Conservation (phyloP, 2,329 filamentous ascomycete genomes). For the Emmonsiellopsis sp. region DNA sequence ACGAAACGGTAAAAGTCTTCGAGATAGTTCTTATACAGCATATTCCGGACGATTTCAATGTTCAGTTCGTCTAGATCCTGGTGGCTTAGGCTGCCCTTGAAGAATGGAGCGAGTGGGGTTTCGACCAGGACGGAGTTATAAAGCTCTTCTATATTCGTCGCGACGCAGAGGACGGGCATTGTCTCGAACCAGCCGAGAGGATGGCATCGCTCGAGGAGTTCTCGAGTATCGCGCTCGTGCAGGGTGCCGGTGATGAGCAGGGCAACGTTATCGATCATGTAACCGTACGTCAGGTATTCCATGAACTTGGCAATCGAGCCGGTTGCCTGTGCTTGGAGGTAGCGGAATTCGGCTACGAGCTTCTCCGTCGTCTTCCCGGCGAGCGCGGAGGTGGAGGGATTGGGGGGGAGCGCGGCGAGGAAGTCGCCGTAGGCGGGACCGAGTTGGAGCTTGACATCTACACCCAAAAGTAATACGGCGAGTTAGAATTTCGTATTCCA, state of each 20-base stretch:
- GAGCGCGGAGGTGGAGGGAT: conserved; percentile 90
- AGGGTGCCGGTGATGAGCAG: conserved; percentile 95
- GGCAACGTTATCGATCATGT: conserved; percentile 99
- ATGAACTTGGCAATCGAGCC: conserved; percentile 90
- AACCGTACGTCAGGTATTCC: conserved; percentile 96
- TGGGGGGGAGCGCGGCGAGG: conserved; percentile 83
- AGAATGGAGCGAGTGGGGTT: conserved; percentile 90
- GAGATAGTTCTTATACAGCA: conserved; percentile 97
- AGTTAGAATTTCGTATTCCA: conserved; percentile 5
- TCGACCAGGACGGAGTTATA: conserved; percentile 98
- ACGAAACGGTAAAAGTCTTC: conserved; percentile 96
- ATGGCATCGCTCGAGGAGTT: conserved; percentile 90
- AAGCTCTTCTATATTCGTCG: conserved; percentile 95
- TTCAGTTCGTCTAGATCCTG: conserved; percentile 97
- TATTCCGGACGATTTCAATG: conserved; percentile 98
- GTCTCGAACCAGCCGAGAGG: conserved; percentile 98
- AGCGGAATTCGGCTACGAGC: conserved; percentile 93
- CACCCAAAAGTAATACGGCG: conserved; percentile 6
- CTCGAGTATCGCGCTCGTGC: conserved; percentile 92
- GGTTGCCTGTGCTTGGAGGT: conserved; percentile 86
- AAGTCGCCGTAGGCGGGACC: conserved; percentile 96
- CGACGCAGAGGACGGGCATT: conserved; percentile 94
- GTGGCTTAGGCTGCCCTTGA: conserved; percentile 92
- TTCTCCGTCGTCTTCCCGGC: conserved; percentile 96
- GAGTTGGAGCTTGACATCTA: conserved; percentile 96